phyloP scores from a whole-genome alignment of 306 rosid genomes.

The Vigna trinervia region DNA sequence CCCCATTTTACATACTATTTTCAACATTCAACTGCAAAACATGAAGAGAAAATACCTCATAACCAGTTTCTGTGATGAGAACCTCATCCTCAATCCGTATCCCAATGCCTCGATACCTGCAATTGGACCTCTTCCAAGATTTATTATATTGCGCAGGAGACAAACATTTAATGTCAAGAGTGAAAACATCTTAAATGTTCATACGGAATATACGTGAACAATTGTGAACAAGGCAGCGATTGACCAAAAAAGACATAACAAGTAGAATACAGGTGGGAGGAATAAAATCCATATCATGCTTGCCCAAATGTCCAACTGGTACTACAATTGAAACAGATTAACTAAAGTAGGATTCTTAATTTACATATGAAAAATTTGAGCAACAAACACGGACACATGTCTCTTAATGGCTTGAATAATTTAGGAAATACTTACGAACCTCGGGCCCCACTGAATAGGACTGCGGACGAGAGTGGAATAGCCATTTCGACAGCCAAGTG shows the following conservation, averaged over 20 bases:
- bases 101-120: constrained; percentile 83
- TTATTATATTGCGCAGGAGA: constrained; percentile 31
- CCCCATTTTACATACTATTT: constrained; percentile 22
- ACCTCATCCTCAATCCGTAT: constrained; percentile 95
- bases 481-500: constrained; percentile 27
- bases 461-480: constrained; percentile 9
- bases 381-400: constrained; percentile 11
- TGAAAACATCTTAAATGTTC: constrained; percentile 32
- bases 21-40: constrained; percentile 6
- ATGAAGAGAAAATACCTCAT: constrained; percentile 56
- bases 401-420: constrained; percentile 24
- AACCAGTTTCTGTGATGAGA: constrained; percentile 79
- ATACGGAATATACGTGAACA: constrained; percentile 18
- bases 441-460: neutral
- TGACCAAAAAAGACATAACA: constrained; percentile 8
- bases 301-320: constrained; percentile 20
- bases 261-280: constrained; percentile 6
- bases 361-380: constrained; percentile 21
- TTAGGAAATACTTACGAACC: constrained; percentile 15
- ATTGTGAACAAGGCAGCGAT: constrained; percentile 22
- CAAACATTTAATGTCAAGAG: constrained; percentile 45
- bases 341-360: constrained; percentile 25
- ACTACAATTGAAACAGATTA: constrained; percentile 20
- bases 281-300: constrained; percentile 16
- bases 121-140: constrained; percentile 42